phyloP scores from a whole-genome alignment of 768 basidiomycete genomes.

The Leccinum olivaceopallidum region DNA sequence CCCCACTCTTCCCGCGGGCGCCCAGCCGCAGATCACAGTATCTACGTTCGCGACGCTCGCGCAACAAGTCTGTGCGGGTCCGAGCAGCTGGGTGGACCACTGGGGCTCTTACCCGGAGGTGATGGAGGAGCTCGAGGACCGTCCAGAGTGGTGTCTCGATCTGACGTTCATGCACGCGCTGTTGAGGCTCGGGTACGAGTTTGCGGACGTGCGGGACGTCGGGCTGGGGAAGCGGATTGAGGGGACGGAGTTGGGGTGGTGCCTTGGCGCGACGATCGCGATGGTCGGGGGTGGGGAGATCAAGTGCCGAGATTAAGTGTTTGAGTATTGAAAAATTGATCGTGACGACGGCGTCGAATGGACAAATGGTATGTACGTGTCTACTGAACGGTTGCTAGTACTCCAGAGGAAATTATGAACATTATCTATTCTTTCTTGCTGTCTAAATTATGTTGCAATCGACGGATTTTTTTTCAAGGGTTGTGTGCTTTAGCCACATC shows the following conservation, averaged over 20 bases:
- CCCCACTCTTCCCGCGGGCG: constrained; percentile 25
- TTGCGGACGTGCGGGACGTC: constrained; percentile 65
- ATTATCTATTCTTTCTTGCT: not conserved
- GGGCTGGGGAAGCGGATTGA: constrained; percentile 83
- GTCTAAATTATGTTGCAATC: not conserved
- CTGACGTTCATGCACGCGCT: constrained; percentile 94
- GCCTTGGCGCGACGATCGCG: constrained; percentile 79
- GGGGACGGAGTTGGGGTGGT: constrained; percentile 94
- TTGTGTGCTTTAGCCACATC: not conserved
- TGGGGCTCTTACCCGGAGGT: constrained; percentile 48
- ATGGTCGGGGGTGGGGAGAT: constrained; percentile 66
- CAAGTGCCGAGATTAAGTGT: constrained; percentile 44
- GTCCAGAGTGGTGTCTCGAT: constrained; percentile 96
- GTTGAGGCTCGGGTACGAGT: constrained; percentile 88
- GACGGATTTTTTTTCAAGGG: not conserved
- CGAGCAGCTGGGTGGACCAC: constrained; percentile 51
- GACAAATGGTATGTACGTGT: not conserved
- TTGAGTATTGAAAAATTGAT: not conserved
- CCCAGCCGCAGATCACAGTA: constrained; percentile 43
- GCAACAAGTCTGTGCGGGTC: constrained; percentile 71
- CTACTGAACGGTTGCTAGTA: not conserved
- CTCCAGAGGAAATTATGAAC: not conserved
- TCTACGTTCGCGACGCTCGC: constrained; percentile 67
- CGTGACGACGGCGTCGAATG: not conserved
- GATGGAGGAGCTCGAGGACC: constrained; percentile 69